A percentile compares a stretch with the other conserved stretches of the same genome.
Evolutionary conservation across 768 basidiomycete genomes (phyloP).

Genomic region (Russula lepida): DNA sequence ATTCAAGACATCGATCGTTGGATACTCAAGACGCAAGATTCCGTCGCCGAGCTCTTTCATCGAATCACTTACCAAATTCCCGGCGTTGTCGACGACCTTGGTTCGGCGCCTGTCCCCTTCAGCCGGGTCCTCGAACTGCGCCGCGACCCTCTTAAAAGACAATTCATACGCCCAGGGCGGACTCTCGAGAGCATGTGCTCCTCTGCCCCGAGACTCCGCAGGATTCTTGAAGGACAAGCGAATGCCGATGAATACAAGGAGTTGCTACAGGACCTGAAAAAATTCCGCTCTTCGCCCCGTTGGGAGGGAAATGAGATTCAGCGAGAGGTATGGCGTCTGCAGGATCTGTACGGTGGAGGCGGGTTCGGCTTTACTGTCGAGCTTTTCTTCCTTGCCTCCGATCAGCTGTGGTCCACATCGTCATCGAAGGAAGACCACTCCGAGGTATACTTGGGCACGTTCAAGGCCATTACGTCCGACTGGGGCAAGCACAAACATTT

Average conservation of each 20-base stretch:
- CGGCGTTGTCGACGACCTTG: not conserved
- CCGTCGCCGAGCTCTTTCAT: not conserved
- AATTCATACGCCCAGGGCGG: not conserved
- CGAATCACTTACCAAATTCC: no score
- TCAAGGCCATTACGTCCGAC: not conserved
- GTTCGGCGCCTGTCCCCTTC: not conserved
- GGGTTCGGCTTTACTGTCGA: no score
- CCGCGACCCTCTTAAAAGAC: not conserved
- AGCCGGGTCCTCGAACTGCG: not conserved
- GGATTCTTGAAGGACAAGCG: not conserved
- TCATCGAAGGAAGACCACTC: not conserved
- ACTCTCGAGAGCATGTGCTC: no score
- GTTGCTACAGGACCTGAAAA: not conserved
- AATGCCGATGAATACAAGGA: not conserved
- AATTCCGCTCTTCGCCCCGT: not conserved
- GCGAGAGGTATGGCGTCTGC: not conserved
- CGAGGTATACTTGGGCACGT: not conserved
- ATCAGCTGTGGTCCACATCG: not conserved
- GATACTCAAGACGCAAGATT: not conserved
- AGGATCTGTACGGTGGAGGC: not conserved
- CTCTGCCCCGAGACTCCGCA: no score
- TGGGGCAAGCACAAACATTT: not conserved
- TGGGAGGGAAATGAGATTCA: not conserved
- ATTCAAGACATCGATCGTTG: no score
- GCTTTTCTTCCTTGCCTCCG: no score